Conservation (phyloP, 257 asterid genomes). For the Striga asiatica region DNA sequence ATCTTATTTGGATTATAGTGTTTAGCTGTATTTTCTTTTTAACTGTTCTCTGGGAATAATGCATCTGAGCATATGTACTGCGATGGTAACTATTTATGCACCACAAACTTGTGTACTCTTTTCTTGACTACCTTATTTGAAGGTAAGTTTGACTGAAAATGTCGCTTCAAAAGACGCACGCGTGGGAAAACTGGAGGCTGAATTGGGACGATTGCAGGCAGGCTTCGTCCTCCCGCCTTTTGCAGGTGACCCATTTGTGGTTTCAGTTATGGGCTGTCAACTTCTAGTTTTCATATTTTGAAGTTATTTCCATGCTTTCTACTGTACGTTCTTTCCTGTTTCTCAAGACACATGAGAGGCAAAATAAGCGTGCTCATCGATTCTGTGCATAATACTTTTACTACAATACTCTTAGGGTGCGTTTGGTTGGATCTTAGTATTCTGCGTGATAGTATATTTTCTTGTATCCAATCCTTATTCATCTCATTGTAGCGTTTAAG, state of each 20-base stretch:
- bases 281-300: too few relatives aligned
- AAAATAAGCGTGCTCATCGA: background rate
- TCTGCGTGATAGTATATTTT: too few relatives aligned
- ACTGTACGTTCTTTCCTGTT: background rate
- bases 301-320: background rate
- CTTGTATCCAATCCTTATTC: too few relatives aligned
- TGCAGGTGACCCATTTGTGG: slow-evolving; percentile 41
- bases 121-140: slow-evolving; percentile 6
- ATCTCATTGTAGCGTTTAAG: too few relatives aligned
- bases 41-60: background rate
- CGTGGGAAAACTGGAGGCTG: slow-evolving; percentile 53
- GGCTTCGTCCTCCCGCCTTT: slow-evolving; percentile 44
- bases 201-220: slow-evolving; percentile 51
- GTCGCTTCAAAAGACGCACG: slow-evolving; percentile 64
- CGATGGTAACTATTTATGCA: background rate
- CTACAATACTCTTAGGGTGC: background rate
- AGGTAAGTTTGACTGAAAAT: slow-evolving; percentile 66
- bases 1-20: background rate
- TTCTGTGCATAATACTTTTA: background rate
- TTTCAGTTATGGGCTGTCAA: background rate
- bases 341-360: background rate
- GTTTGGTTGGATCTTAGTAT: too few relatives aligned
- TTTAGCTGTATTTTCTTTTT: background rate
- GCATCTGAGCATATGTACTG: background rate
- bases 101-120: background rate